A percentile compares a stretch with the other conserved stretches of the same genome.
Conservation (phyloP, 345 rosid species). For the Tarenaya hassleriana region DNA sequence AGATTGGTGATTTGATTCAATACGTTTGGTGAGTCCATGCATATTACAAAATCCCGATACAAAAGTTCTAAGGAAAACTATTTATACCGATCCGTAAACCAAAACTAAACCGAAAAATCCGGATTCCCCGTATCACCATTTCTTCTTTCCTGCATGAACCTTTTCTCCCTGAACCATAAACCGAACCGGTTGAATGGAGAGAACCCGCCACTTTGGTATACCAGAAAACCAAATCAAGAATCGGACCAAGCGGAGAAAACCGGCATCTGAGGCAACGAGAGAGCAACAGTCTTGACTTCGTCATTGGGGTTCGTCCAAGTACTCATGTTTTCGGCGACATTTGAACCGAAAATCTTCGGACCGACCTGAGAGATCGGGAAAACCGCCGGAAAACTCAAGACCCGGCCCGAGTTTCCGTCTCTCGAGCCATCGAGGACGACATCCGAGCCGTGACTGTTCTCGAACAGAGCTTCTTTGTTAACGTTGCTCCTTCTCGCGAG, state of each 20-base stretch:
- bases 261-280: slow-evolving; percentile 57
- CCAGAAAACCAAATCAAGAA: slow-evolving; percentile 38
- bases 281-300: slow-evolving; percentile 47
- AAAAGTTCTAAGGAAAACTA: slow-evolving; percentile 23
- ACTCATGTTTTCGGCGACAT: slow-evolving; percentile 31
- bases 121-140: slow-evolving; percentile 23
- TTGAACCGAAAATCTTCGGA: slow-evolving; percentile 38
- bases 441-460: no score
- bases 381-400: slow-evolving; percentile 34
- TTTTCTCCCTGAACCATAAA: no score
- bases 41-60: slow-evolving; percentile 18
- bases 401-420: slow-evolving; percentile 46
- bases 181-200: no score
- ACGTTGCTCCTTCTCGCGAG: slow-evolving; percentile 57
- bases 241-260: slow-evolving; percentile 86
- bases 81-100: no score
- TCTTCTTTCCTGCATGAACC: neutral
- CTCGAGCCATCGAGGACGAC: slow-evolving; percentile 53
- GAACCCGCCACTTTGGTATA: no score
- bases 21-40: slow-evolving; percentile 28
- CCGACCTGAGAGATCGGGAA: slow-evolving; percentile 46
- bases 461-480: slow-evolving; percentile 23
- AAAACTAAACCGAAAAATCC: slow-evolving; percentile 16
- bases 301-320: slow-evolving; percentile 50
- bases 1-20: slow-evolving; percentile 11